Conservation (phyloP, 768 basidiomycete genomes). For the Chalciporus piperatus region DNA sequence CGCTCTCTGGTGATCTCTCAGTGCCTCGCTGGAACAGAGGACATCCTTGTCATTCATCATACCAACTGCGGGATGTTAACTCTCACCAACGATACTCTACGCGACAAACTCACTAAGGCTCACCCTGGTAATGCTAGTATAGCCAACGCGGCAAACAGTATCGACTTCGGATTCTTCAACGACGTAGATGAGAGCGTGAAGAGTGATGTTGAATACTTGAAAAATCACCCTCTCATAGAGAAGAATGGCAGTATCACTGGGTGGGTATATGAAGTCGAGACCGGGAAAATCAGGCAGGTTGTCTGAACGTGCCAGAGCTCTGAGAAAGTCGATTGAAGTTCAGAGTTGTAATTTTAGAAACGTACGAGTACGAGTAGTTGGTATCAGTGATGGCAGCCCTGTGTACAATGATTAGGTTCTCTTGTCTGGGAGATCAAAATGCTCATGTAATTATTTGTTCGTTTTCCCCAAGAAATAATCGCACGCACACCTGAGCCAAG, state of each 20-base stretch:
- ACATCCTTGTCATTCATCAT: conserved; percentile 69
- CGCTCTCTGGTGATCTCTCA: conserved; percentile 71
- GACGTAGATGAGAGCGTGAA: conserved; percentile 52
- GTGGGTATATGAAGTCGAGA: conserved; percentile 65
- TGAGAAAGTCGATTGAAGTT: background rate
- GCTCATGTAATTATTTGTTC: no score
- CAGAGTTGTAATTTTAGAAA: no score
- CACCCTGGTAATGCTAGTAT: conserved; percentile 35
- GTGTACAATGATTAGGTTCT: no score
- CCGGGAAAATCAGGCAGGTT: conserved; percentile 48
- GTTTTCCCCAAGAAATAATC: no score
- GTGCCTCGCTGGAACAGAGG: conserved; percentile 65
- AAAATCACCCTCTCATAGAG: conserved; percentile 53
- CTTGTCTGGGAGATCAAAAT: no score
- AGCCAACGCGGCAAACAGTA: conserved; percentile 48
- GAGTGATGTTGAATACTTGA: conserved; percentile 56
- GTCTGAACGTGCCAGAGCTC: background rate
- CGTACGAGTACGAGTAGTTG: background rate
- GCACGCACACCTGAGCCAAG: no score
- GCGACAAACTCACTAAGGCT: conserved; percentile 46
- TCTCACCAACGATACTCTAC: conserved; percentile 51
- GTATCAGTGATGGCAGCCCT: no score
- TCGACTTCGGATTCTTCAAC: conserved; percentile 43
- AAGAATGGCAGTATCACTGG: conserved; percentile 55
- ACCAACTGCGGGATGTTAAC: conserved; percentile 73